Conservation (phyloP, 306 rosid species). For the Mimosa pudica region DNA sequence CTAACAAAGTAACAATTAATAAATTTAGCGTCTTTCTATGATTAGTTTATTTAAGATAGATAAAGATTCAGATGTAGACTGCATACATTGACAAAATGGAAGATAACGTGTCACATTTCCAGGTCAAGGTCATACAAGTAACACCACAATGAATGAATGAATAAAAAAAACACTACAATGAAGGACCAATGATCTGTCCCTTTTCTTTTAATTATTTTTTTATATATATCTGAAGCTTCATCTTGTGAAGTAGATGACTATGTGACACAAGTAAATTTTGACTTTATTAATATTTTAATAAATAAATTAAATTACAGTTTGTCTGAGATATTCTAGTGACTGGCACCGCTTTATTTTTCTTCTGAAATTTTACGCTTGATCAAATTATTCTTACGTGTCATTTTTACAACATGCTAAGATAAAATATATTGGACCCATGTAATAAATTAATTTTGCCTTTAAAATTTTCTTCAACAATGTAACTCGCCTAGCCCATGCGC, state of each 20-base stretch:
- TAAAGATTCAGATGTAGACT: not conserved
- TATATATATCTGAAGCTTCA: not conserved
- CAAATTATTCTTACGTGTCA: not conserved
- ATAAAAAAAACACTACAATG: not conserved
- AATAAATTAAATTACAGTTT: not conserved
- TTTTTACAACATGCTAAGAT: too few relatives aligned
- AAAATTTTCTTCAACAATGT: too few relatives aligned
- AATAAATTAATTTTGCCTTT: not conserved
- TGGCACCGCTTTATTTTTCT: not conserved
- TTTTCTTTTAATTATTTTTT: not conserved
- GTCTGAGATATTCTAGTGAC: not conserved
- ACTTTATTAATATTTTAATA: not conserved
- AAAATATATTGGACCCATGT: not conserved
- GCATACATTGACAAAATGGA: not conserved
- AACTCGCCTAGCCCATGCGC: not conserved
- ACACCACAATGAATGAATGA: not conserved
- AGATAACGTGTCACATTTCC: not conserved
- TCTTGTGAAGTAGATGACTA: not conserved
- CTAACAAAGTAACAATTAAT: too few relatives aligned
- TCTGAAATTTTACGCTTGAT: not conserved
- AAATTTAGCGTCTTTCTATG: not conserved
- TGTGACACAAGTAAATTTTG: not conserved
- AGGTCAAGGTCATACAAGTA: not conserved
- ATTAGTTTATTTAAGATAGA: not conserved
- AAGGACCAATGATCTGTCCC: not conserved